Conservation (phyloP, 148 eudicot genomes). For the Cornus florida region DNA sequence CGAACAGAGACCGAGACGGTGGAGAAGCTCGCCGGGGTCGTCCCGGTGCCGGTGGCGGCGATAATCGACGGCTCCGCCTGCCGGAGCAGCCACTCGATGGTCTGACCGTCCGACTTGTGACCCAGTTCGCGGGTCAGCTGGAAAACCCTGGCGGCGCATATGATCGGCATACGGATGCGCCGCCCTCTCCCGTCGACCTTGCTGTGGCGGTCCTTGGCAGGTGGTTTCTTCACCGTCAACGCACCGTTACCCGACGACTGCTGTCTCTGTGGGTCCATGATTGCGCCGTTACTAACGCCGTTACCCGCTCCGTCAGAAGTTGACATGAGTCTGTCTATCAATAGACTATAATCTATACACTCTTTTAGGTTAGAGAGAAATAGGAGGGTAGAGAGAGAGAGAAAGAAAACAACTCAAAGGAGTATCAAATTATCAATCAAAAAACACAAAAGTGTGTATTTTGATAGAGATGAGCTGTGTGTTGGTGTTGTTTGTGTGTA, state of each 20-base stretch:
- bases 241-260: conserved; percentile 14
- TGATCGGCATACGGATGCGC: conserved; percentile 74
- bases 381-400: background rate
- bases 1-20: conserved; percentile 41
- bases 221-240: conserved; percentile 51
- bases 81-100: conserved; percentile 82
- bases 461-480: conserved; percentile 1
- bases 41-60: conserved; percentile 79
- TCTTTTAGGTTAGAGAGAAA: no score
- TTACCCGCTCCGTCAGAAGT: conserved; percentile 38
- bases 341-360: no score
- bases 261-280: conserved; percentile 28
- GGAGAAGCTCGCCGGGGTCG: conserved; percentile 63
- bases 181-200: conserved; percentile 76
- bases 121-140: conserved; percentile 76
- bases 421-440: background rate
- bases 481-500: background rate
- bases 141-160: conserved; percentile 80
- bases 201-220: conserved; percentile 75
- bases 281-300: conserved; percentile 18
- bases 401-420: background rate
- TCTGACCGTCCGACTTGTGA: conserved; percentile 79
- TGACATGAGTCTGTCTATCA: conserved; percentile 33
- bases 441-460: background rate
- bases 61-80: conserved; percentile 81